A percentile compares a stretch with the other conserved stretches of the same genome.
Evolutionary conservation across 2,329 filamentous ascomycete species (phyloP).

Genomic region (Fusarium azukiicola): DNA sequence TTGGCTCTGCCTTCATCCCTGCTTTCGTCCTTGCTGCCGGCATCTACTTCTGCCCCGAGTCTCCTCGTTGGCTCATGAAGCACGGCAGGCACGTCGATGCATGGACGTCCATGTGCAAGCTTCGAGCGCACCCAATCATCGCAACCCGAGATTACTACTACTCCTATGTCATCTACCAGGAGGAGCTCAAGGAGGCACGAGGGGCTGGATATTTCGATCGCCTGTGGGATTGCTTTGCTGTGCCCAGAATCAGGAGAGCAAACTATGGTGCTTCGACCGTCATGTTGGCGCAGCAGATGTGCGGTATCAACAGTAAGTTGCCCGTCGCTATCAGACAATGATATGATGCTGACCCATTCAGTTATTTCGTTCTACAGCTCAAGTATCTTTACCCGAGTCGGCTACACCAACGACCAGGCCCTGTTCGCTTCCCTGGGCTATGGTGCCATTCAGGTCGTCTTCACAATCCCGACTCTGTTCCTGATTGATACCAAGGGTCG

Average conservation of each 20-base stretch:
- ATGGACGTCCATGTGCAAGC: conserved; percentile 72
- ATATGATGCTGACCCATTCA: conserved; percentile 2
- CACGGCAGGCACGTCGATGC: conserved; percentile 79
- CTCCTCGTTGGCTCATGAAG: conserved; percentile 82
- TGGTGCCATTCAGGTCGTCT: conserved; percentile 38
- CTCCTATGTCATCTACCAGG: conserved; percentile 63
- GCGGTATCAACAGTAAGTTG: conserved; percentile 52
- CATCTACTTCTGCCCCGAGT: conserved; percentile 84
- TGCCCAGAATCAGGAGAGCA: conserved; percentile 84
- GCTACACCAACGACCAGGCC: conserved; percentile 10
- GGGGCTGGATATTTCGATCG: conserved; percentile 58
- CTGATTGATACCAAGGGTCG: conserved; percentile 43
- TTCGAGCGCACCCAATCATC: conserved; percentile 75
- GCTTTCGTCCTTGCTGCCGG: conserved; percentile 74
- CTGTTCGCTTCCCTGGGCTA: conserved; percentile 43
- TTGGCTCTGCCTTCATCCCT: conserved; percentile 78
- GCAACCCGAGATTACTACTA: conserved; percentile 79
- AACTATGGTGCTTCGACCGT: conserved; percentile 88
- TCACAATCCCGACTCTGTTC: conserved; percentile 37
- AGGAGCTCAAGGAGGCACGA: conserved; percentile 55
- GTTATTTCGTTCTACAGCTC: conserved; percentile 53
- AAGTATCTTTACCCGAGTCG: conserved; percentile 28
- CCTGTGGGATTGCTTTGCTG: conserved; percentile 78
- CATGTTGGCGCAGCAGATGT: conserved; percentile 85
- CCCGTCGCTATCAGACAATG: fast-evolving